Base-by-base conservation (phyloP, 2,329 filamentous ascomycete species). In the Onygenales sp. region DNA sequence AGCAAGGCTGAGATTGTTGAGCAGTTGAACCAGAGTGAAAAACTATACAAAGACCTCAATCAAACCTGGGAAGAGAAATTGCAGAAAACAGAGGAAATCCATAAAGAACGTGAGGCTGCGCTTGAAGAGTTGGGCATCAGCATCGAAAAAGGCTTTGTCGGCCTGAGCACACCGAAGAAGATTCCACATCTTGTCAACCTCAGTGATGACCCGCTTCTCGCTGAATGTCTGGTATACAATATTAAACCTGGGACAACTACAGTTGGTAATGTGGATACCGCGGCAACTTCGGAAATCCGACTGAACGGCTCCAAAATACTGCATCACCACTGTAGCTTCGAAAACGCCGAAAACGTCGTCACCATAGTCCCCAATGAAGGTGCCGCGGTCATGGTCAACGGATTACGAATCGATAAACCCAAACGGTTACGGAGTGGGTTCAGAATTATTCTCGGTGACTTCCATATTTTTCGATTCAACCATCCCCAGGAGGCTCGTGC, bases 11-110 rank as follows among this genome's bases (percentile, higher is more conserved):
- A 98, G 66, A 98, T 98, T 68, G 89, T 90, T 5, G 93, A 98
- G 68, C 94, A 98, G 69, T 77, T 98, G 31, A 91, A 85, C 62
- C 93, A 97, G 69, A 95, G 89, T 59, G 93, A 98, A 72, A 98
- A 98, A 72, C 80, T 98, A 17, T 87, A 97, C 64, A 85, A 87
- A 49, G 93, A 98, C 67, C 81, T 98, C 52, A 98, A 98, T 64
- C 91, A 98, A 72, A 98, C 93, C 0, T 98, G 93, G 93, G 93
- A 98, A 73, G 83, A 98, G 73, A 97, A 97, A 71, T 75, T 98
- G 57, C 80, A 83, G 59, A 96, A 94, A 73, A 98, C 93, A 0
- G 93, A 98, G 69, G 84, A 92, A 61, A 97, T 98, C 53, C 93
- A 98, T 75, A 96, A 95, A 68, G 93, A 98, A 71, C 84, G 93